Percentiles rank a stretch among this genome's conserved stretches.
Conservation (phyloP, 2,329 filamentous ascomycete species). For the Diaporthe australafricana region DNA sequence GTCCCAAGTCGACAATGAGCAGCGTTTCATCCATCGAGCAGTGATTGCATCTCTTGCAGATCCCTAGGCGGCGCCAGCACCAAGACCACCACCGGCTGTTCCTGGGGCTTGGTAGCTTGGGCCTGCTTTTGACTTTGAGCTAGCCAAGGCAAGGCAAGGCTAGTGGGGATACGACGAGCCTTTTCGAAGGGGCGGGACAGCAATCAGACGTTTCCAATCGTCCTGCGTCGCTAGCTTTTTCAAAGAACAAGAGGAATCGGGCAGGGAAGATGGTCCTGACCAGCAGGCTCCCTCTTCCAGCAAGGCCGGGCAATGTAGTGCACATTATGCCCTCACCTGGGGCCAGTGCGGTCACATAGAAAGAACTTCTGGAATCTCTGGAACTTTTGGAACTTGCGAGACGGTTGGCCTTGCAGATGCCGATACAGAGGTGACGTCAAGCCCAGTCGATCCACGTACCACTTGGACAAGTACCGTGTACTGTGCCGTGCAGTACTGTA, state of each 20-base stretch:
- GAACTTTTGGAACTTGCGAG: not conserved
- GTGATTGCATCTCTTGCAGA: constrained; percentile 4
- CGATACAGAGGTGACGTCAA: constrained; percentile 20
- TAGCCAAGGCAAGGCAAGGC: constrained; percentile 3
- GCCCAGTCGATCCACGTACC: constrained; percentile 15
- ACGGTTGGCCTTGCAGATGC: constrained; percentile 2
- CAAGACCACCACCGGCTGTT: constrained; percentile 8
- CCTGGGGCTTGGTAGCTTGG: constrained; percentile 3
- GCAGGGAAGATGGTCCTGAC: not conserved
- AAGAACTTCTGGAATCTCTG: not conserved
- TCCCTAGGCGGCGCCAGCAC: constrained; percentile 18
- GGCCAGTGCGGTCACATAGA: not conserved
- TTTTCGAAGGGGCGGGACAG: not conserved
- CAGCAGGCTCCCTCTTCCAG: not conserved
- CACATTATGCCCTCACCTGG: too few species aligned
- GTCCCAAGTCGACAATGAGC: not conserved
- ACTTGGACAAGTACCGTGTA: not conserved
- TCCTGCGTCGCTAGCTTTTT: not conserved
- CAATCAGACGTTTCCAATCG: constrained; percentile 12
- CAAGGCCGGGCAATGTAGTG: not conserved
- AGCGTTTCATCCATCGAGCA: constrained; percentile 21
- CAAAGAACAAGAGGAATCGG: not conserved
- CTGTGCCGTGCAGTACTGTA: too few species aligned
- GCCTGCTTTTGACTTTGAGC: constrained; percentile 28
- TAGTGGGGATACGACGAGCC: not conserved